Percentiles rank a stretch among this genome's conserved stretches.
Conservation (phyloP, 2,329 filamentous ascomycete species). For the Neurospora sp. region DNA sequence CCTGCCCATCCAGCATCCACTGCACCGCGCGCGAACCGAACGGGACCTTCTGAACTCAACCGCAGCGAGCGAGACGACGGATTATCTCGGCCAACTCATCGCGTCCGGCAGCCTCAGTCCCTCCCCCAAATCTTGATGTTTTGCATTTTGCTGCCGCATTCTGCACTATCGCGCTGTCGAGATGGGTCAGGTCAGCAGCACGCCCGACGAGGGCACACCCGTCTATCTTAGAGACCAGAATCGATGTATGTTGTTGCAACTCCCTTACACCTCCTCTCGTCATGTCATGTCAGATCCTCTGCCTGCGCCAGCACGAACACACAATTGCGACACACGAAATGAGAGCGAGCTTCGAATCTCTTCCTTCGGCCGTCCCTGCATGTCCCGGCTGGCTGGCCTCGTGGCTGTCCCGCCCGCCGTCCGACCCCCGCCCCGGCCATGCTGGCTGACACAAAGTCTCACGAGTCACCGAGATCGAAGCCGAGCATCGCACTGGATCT, state of each 20-base stretch:
- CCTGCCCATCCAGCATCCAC: not conserved
- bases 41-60: not conserved
- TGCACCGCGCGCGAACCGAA: not conserved
- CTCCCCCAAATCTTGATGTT: not conserved
- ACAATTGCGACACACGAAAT: not conserved
- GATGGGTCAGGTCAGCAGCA: slow-evolving; percentile 92
- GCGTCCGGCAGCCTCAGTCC: slow-evolving; percentile 8
- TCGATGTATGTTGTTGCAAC: slow-evolving; percentile 50
- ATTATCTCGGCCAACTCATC: not conserved
- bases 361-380: not conserved
- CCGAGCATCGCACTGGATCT: not conserved
- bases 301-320: not conserved
- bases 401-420: slow-evolving; percentile 4
- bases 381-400: not conserved
- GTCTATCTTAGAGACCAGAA: slow-evolving; percentile 87
- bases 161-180: slow-evolving; percentile 26
- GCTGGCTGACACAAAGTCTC: slow-evolving; percentile 1
- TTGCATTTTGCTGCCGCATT: slow-evolving; percentile 6
- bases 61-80: not conserved
- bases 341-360: not conserved
- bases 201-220: slow-evolving; percentile 68
- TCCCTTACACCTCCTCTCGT: slow-evolving; percentile 4
- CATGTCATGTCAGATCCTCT: not conserved
- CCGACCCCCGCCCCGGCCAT: not conserved
- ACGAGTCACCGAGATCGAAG: slow-evolving; percentile 8